Evolutionary conservation across 148 eudicot genomes (phyloP).

Genomic region (Rhododendron henanense): DNA sequence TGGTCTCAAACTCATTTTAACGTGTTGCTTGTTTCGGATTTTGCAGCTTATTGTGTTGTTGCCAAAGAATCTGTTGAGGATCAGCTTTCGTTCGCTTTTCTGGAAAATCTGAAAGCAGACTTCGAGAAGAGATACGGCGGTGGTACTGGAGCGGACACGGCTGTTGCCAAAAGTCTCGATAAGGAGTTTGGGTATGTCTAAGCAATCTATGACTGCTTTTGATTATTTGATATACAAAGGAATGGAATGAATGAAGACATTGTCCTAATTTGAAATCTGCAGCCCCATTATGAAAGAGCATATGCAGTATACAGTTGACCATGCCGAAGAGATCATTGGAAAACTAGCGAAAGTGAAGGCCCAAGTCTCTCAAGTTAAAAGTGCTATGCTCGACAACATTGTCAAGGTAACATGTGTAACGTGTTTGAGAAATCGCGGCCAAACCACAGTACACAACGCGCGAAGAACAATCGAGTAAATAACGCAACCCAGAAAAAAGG

Average conservation of each 20-base stretch:
- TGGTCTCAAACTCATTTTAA: slow-evolving; percentile 1
- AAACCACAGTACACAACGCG: no score
- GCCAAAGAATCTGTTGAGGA: slow-evolving; percentile 62
- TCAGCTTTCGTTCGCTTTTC: slow-evolving; percentile 47
- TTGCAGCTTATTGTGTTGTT: slow-evolving; percentile 61
- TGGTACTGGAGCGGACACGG: slow-evolving; percentile 52
- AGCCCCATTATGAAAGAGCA: slow-evolving; percentile 68
- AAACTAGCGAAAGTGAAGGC: slow-evolving; percentile 57
- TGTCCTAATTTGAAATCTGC: slow-evolving; percentile 7
- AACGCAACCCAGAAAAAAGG: no score
- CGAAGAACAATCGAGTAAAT: no score
- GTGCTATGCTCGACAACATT: slow-evolving; percentile 58
- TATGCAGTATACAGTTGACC: slow-evolving; percentile 62
- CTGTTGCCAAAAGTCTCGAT: slow-evolving; percentile 55
- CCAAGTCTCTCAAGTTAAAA: slow-evolving; percentile 65
- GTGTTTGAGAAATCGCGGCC: no score
- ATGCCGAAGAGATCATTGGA: slow-evolving; percentile 55
- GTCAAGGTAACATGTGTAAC: slow-evolving; percentile 37
- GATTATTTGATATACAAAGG: no score
- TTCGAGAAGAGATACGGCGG: slow-evolving; percentile 60
- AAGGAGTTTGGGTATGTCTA: slow-evolving; percentile 57
- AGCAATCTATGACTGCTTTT: background rate
- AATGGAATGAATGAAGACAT: background rate
- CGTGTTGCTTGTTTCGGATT: background rate
- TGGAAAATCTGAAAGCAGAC: slow-evolving; percentile 49